phyloP scores from a whole-genome alignment of 2,329 filamentous ascomycete species.

The Diaporthe sp. region DNA sequence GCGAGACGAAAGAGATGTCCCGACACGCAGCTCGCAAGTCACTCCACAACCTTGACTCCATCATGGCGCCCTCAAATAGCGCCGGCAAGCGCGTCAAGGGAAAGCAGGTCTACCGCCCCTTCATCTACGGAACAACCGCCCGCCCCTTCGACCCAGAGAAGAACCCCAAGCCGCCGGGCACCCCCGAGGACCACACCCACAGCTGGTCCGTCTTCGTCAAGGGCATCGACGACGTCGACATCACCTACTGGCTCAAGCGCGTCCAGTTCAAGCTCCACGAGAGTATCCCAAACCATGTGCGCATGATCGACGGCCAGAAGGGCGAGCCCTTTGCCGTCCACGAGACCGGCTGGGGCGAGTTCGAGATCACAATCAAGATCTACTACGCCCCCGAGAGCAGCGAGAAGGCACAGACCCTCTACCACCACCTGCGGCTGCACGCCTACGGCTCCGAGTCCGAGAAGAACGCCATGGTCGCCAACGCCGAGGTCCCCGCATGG shows the following conservation, averaged over 20 bases:
- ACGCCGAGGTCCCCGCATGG: slow-evolving; percentile 78
- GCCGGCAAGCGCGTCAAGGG: slow-evolving; percentile 73
- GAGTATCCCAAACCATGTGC: slow-evolving; percentile 90
- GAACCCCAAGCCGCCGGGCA: slow-evolving; percentile 79
- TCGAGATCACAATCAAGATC: slow-evolving; percentile 94
- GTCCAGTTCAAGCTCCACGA: slow-evolving; percentile 99
- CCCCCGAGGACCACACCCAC: slow-evolving; percentile 93
- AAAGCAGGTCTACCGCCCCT: slow-evolving; percentile 71
- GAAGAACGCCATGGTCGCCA: slow-evolving; percentile 68
- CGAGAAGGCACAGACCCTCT: slow-evolving; percentile 96
- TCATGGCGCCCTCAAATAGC: slow-evolving; percentile 69
- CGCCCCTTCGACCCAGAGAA: slow-evolving; percentile 80
- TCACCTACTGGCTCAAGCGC: slow-evolving; percentile 95
- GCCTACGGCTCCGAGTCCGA: slow-evolving; percentile 87
- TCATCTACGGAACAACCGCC: slow-evolving; percentile 84
- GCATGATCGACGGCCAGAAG: slow-evolving; percentile 80
- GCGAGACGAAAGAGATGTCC: slow-evolving; percentile 34
- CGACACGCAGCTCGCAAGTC: slow-evolving; percentile 29
- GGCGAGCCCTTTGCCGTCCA: slow-evolving; percentile 82
- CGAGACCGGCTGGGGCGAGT: slow-evolving; percentile 98
- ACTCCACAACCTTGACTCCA: slow-evolving; percentile 31
- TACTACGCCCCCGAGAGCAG: slow-evolving; percentile 89
- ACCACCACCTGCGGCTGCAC: slow-evolving; percentile 91
- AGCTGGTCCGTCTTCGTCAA: slow-evolving; percentile 96
- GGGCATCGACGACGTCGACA: slow-evolving; percentile 87